A percentile compares a stretch with the other conserved stretches of the same genome.
phyloP scores from a whole-genome alignment of 257 asterid genomes.

The Haberlea rhodopensis region DNA sequence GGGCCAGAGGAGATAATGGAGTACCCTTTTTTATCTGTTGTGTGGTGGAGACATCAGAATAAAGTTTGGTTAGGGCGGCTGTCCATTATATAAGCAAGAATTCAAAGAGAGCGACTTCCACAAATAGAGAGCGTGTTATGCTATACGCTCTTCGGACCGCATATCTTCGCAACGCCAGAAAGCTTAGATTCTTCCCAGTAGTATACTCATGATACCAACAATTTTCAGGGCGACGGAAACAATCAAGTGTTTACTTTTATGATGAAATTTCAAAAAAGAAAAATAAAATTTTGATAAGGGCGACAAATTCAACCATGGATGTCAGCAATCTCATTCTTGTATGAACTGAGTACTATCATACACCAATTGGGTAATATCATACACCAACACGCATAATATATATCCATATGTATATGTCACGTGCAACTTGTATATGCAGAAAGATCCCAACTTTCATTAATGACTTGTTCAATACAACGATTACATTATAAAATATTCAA shows the following conservation, averaged over 20 bases:
- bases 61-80: constrained; percentile 27
- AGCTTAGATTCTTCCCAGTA: background rate
- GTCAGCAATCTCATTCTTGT: background rate
- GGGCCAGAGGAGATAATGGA: constrained; percentile 3
- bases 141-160: no score
- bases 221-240: no score
- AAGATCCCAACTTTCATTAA: constrained; percentile 11
- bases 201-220: no score
- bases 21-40: background rate
- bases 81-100: background rate
- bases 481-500: constrained; percentile 10
- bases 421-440: background rate
- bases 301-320: background rate
- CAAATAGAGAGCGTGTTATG: no score
- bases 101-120: background rate
- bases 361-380: no score
- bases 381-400: no score
- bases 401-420: constrained; percentile 4
- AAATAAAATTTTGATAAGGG: background rate
- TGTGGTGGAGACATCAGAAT: constrained; percentile 21
- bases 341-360: no score
- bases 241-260: no score
- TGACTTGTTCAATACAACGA: constrained; percentile 10
- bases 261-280: no score
- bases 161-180: no score